Conservation (phyloP, 345 rosid genomes). For the Triadica sebifera region DNA sequence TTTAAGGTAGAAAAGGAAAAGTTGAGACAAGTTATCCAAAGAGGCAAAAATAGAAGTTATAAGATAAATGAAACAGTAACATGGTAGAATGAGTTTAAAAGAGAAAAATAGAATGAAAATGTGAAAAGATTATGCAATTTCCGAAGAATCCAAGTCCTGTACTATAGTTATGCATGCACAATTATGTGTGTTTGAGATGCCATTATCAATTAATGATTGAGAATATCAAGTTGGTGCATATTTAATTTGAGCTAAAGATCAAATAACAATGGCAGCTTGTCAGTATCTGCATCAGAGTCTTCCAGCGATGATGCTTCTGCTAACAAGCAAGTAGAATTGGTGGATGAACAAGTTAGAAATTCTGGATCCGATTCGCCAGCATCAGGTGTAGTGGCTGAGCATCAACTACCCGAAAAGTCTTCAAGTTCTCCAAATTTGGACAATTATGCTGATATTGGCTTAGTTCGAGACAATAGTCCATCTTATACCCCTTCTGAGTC, state of each 20-base stretch:
- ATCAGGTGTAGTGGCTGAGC: conserved; percentile 51
- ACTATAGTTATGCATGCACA: background rate
- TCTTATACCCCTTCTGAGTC: conserved; percentile 54
- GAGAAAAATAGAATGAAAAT: background rate
- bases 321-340: conserved; percentile 42
- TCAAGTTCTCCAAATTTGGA: conserved; percentile 57
- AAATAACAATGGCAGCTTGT: conserved; percentile 42
- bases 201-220: background rate
- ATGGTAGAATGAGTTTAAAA: too few relatives aligned
- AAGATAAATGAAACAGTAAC: background rate
- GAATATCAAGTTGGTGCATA: background rate
- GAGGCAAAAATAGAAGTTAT: background rate
- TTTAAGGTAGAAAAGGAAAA: background rate
- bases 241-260: conserved; percentile 11
- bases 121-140: background rate
- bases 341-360: conserved; percentile 51
- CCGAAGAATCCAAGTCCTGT: too few relatives aligned
- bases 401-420: conserved; percentile 51
- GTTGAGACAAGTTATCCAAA: background rate
- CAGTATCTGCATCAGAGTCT: conserved; percentile 42
- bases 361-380: conserved; percentile 59
- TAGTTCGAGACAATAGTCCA: conserved; percentile 51
- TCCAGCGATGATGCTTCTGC: conserved; percentile 42
- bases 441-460: conserved; percentile 51
- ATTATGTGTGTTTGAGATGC: background rate